Evolutionary conservation across 768 basidiomycete species (phyloP), one percentile per base, ranked within the genome.

Genomic region (Kwoniella newhampshirensis): DNA sequence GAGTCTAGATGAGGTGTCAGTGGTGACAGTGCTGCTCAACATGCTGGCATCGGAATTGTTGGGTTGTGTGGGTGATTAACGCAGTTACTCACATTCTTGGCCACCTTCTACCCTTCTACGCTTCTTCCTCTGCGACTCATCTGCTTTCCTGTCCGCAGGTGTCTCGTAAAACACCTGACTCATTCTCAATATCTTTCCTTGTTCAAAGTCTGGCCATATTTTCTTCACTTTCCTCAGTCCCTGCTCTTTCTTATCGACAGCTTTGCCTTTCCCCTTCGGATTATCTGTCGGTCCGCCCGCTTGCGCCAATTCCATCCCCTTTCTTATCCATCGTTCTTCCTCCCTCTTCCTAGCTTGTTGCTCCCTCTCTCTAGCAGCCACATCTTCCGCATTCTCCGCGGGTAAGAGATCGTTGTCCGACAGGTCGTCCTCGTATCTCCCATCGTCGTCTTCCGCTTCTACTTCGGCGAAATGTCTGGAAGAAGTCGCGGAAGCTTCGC

Each of bases 101-200:
- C 51, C 39, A 41, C 41, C 27, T 23, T 66, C 62, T 21, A 64
- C 35, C 37, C 59, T 57, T 35, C 57, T n/a, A 42, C 64, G 53
- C 63, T 71, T 70, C 49, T 59, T 63, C 30, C 52, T 54, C 18
- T 35, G 37, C 15, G 64, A 5, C 5, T 37, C 48, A 13, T 57
- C 23, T 20, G 25, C 51, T 12, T 30, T 40, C 46, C 25, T 58
- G 35, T 57, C 53, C 39, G 52, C 51, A n/a, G 70, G 70, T 12
- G 67, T 72, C 32, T 72, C 65, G 40, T 67, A 72, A 44, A 66
- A 67, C 26, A 72, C 60, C 53, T 72, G 67, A 5, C 63, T 64
- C 71, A 73, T 73, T 43, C 53, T 57, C 46, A 73, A 20, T 35
- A 61, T 60, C 36, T 65, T 55, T 2, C 68, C 71, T 43, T 48